Percentiles rank a stretch among this genome's conserved stretches.
phyloP scores from a whole-genome alignment of 2,329 filamentous ascomycete species.

The Colletotrichum phormii region DNA sequence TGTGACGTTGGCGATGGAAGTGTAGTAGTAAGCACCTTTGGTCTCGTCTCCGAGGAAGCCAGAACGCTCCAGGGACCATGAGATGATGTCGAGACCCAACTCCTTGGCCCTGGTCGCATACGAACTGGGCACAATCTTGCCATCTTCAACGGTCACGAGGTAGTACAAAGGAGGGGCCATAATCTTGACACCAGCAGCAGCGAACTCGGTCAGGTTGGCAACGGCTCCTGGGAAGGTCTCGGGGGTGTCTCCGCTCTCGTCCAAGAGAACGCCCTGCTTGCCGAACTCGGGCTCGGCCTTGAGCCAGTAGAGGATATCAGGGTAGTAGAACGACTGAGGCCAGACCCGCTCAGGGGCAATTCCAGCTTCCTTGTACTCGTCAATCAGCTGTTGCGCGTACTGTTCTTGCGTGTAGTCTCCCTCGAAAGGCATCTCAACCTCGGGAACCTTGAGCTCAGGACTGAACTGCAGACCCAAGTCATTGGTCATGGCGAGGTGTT shows the following conservation, averaged over 20 bases:
- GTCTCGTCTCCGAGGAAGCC: slow-evolving; percentile 66
- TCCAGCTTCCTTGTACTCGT: slow-evolving; percentile 65
- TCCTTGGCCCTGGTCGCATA: slow-evolving; percentile 72
- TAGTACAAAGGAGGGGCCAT: slow-evolving; percentile 73
- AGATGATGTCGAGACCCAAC: slow-evolving; percentile 72
- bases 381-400: slow-evolving; percentile 74
- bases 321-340: slow-evolving; percentile 74
- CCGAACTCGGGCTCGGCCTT: slow-evolving; percentile 70
- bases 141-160: slow-evolving; percentile 64
- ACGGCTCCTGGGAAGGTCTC: slow-evolving; percentile 65
- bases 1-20: slow-evolving; percentile 63
- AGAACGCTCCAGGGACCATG: slow-evolving; percentile 77
- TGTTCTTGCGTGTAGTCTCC: slow-evolving; percentile 72
- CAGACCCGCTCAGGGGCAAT: slow-evolving; percentile 67
- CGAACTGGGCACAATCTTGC: slow-evolving; percentile 69
- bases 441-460: slow-evolving; percentile 75
- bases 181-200: slow-evolving; percentile 68
- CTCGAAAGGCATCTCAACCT: slow-evolving; percentile 77
- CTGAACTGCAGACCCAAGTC: slow-evolving; percentile 71
- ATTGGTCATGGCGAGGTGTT: slow-evolving; percentile 71
- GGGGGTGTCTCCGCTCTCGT: slow-evolving; percentile 68
- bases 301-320: slow-evolving; percentile 76
- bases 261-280: slow-evolving; percentile 72
- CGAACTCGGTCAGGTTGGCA: slow-evolving; percentile 66
- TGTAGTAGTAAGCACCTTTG: slow-evolving; percentile 66